Percentiles rank a stretch among this genome's conserved stretches.
These are phyloP conservation scores for Pachyrhizus erosus DNA, from an alignment of 306 rosid genomes.

Conservation along the genomic window DNA sequence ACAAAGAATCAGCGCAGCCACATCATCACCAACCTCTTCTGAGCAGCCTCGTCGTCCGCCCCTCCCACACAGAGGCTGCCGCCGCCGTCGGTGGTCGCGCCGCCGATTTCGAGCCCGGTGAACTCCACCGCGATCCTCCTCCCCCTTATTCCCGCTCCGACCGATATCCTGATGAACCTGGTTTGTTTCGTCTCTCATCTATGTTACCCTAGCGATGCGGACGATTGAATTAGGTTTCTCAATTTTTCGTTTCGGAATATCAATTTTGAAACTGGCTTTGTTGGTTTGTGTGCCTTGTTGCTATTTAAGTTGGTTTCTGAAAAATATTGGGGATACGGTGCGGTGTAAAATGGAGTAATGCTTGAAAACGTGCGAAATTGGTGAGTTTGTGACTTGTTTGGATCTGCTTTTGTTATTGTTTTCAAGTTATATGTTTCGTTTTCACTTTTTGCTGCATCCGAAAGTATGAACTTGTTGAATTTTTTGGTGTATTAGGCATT, in stretches of 20 bases:
- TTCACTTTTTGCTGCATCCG: neutral
- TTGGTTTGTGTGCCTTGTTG: neutral
- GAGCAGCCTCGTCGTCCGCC: conserved; percentile 59
- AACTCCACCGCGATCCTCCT: conserved; percentile 50
- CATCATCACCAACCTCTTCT: conserved; percentile 58
- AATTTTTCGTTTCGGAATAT: neutral
- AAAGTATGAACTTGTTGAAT: neutral
- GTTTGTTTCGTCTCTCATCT: conserved; percentile 33
- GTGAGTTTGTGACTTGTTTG: neutral
- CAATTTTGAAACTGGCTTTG: neutral
- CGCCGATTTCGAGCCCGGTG: conserved; percentile 50
- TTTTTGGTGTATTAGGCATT: neutral
- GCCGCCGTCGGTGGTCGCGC: conserved; percentile 38
- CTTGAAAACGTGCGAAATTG: neutral
- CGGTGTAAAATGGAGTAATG: conserved; percentile 17
- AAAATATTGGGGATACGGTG: neutral
- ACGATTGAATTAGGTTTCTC: neutral
- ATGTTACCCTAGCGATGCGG: neutral
- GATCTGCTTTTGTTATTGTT: neutral
- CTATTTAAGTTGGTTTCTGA: neutral
- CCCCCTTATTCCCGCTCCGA: conserved; percentile 54
- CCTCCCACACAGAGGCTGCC: conserved; percentile 45
- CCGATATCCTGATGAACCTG: conserved; percentile 51
- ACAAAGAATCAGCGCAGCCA: conserved; percentile 47
- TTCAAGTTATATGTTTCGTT: neutral